These are phyloP conservation scores for Pseudognaphalium luteoalbum DNA, from an alignment of 129 eudicot genomes.

Conservation along the genomic window DNA sequence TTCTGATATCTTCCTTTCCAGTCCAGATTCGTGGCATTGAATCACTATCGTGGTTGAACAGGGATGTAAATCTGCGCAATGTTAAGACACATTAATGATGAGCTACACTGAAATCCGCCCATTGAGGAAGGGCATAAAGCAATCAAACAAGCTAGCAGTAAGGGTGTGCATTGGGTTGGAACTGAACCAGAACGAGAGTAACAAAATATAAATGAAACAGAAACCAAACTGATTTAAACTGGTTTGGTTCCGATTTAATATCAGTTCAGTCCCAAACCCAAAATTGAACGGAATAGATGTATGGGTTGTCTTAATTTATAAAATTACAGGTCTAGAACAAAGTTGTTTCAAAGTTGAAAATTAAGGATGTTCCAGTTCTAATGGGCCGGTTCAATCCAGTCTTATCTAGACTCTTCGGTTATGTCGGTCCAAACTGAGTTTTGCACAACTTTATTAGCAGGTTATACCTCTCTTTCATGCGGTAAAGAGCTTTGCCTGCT, in stretches of 20 bases:
- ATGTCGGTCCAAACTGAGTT: background rate
- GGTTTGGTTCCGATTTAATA: background rate
- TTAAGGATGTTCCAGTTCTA: background rate
- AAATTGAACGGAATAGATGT: background rate
- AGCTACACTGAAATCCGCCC: constrained; percentile 2
- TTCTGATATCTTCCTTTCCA: constrained; percentile 88
- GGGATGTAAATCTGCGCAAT: constrained; percentile 63
- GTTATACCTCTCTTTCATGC: constrained; percentile 89
- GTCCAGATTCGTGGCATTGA: constrained; percentile 99
- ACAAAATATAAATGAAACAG: background rate
- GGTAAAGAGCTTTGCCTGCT: constrained; percentile 76
- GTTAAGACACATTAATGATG: background rate
- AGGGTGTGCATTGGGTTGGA: background rate
- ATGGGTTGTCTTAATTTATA: background rate
- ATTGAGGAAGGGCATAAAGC: background rate
- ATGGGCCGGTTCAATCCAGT: too few species aligned
- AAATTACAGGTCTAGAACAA: background rate
- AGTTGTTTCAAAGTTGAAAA: background rate
- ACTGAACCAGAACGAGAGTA: background rate
- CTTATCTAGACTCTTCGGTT: too few species aligned
- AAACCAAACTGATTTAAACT: background rate
- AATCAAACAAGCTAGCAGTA: background rate
- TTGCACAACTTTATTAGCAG: background rate
- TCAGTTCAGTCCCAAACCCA: background rate
- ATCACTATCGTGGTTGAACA: constrained; percentile 86